Conservation (phyloP, 129 eudicot genomes). For the Artemisia annua region DNA sequence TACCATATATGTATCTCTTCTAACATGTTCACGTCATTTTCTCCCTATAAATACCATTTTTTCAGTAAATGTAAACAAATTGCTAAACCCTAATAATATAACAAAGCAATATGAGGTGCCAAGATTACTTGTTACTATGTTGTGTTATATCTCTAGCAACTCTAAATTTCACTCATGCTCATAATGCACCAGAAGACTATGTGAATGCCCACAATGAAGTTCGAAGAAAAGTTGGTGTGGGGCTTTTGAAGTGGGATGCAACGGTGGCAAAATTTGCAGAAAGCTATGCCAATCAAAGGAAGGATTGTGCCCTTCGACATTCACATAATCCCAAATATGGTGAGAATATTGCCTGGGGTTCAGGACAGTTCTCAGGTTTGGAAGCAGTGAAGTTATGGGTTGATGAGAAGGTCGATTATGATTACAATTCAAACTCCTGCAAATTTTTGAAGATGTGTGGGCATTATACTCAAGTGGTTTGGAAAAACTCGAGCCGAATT, state of each 20-base stretch:
- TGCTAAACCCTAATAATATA: neutral
- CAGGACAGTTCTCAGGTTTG: conserved; percentile 30
- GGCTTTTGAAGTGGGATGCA: conserved; percentile 19
- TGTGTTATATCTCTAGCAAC: conserved; percentile 18
- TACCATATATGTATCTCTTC: neutral
- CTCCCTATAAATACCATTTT: conserved; percentile 19
- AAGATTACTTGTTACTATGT: conserved; percentile 16
- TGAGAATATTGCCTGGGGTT: conserved; percentile 58
- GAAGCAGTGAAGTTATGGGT: conserved; percentile 56
- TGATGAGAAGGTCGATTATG: conserved; percentile 39
- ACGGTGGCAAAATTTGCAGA: conserved; percentile 29
- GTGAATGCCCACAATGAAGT: conserved; percentile 31
- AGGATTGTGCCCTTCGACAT: conserved; percentile 38
- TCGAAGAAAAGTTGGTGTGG: conserved; percentile 26
- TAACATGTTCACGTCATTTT: neutral
- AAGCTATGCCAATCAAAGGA: conserved; percentile 27
- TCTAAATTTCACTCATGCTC: conserved; percentile 19
- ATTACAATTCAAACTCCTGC: conserved; percentile 45
- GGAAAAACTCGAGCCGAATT: conserved; percentile 42
- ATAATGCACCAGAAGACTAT: conserved; percentile 30
- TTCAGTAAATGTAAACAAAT: neutral
- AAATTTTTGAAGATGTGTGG: conserved; percentile 32
- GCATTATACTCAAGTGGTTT: conserved; percentile 80
- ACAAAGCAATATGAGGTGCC: conserved; percentile 20
- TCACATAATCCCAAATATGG: conserved; percentile 46